These are phyloP conservation scores for Salix purpurea DNA, from an alignment of 345 rosid species.

Conservation along the genomic window DNA sequence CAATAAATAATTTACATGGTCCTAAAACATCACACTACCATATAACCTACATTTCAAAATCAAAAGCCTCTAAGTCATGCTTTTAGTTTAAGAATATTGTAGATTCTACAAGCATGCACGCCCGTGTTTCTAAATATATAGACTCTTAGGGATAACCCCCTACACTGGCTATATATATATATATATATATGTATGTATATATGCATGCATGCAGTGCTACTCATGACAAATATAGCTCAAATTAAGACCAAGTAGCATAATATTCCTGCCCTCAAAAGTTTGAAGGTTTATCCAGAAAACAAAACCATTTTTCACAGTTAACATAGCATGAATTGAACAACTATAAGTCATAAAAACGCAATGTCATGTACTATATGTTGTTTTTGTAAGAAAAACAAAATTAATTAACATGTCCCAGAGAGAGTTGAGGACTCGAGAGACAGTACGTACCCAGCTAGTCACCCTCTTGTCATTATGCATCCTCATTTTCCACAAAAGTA, in stretches of 20 bases:
- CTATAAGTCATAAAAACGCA: slow-evolving; percentile 1
- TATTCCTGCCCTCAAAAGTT: background rate
- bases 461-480: background rate
- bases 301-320: background rate
- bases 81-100: too few species aligned
- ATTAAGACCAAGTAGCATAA: background rate
- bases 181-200: too few species aligned
- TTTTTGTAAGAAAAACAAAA: slow-evolving; percentile 11
- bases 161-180: too few species aligned
- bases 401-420: background rate
- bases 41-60: too few species aligned
- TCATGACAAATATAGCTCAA: background rate
- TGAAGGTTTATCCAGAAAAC: background rate
- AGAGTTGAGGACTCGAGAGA: slow-evolving; percentile 12
- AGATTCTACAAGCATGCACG: too few species aligned
- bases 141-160: too few species aligned
- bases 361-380: background rate
- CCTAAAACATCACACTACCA: too few species aligned
- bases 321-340: background rate
- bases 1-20: too few species aligned
- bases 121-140: too few species aligned
- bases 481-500: slow-evolving; percentile 30
- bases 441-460: slow-evolving; percentile 1
- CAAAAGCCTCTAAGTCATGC: too few species aligned
- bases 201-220: too few species aligned